A percentile compares a stretch with the other conserved stretches of the same genome.
Conservation (phyloP, 2,329 filamentous ascomycete species). For the Venturiaceae sp. region DNA sequence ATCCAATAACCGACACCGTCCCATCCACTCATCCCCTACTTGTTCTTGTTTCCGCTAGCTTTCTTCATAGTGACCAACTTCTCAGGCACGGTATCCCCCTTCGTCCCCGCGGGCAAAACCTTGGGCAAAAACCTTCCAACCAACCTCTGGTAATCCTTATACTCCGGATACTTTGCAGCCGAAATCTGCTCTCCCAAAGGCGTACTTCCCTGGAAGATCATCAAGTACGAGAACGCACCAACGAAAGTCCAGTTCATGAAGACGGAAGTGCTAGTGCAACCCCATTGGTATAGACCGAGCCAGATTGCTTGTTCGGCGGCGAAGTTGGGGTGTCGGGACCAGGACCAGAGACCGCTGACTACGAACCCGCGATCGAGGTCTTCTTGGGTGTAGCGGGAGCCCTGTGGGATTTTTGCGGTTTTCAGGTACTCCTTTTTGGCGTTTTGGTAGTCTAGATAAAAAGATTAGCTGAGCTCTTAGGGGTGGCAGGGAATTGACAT, state of each 20-base stretch:
- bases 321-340: constrained; percentile 91
- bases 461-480: not conserved
- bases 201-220: constrained; percentile 84
- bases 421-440: constrained; percentile 70
- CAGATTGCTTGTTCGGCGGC: constrained; percentile 85
- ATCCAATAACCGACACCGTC: too few relatives aligned
- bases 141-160: constrained; percentile 69
- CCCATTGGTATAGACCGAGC: constrained; percentile 83
- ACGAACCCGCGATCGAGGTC: constrained; percentile 88
- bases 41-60: not conserved
- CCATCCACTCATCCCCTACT: too few relatives aligned
- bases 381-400: constrained; percentile 50
- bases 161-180: constrained; percentile 76
- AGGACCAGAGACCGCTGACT: constrained; percentile 74
- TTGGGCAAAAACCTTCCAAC: constrained; percentile 78
- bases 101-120: not conserved
- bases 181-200: constrained; percentile 79
- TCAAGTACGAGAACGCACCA: constrained; percentile 59
- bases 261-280: constrained; percentile 60
- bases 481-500: constrained; percentile 17
- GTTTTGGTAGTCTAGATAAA: constrained; percentile 61
- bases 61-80: not conserved
- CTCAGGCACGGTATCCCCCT: not conserved
- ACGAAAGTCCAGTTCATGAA: constrained; percentile 69
- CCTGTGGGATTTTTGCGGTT: constrained; percentile 58